Percentiles rank a stretch among this genome's conserved stretches.
Evolutionary conservation across 305 asterid species (phyloP).

Genomic region (Rubia occidens): DNA sequence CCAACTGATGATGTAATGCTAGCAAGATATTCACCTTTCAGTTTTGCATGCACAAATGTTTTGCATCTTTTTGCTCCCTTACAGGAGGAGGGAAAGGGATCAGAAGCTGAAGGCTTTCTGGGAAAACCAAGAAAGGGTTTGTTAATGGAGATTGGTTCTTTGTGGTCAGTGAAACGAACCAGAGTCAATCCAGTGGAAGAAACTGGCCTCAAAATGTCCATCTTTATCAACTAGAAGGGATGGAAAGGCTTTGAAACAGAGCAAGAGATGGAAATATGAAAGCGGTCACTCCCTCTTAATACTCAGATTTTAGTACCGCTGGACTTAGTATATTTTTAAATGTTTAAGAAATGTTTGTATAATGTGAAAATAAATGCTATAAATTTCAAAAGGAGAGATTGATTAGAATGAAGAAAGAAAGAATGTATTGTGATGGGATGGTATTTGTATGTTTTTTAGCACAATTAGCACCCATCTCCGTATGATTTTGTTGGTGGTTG

Average conservation of each 20-base stretch:
- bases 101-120: neutral
- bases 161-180: neutral
- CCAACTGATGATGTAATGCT: neutral
- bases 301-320: neutral
- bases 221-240: neutral
- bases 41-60: neutral
- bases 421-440: no score
- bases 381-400: no score
- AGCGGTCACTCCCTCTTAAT: no score
- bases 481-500: no score
- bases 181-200: neutral
- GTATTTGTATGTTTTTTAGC: no score
- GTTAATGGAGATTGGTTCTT: neutral
- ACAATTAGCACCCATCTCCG: no score
- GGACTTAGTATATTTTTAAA: neutral
- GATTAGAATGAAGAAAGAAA: no score
- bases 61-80: neutral
- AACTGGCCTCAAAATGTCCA: neutral
- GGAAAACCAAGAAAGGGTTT: slow-evolving; percentile 1
- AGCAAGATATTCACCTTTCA: neutral
- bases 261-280: neutral
- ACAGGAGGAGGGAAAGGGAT: neutral
- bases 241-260: neutral
- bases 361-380: no score
- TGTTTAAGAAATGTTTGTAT: no score